Evolutionary conservation across 345 rosid species (phyloP).

Genomic region (Lepidium aucheri): DNA sequence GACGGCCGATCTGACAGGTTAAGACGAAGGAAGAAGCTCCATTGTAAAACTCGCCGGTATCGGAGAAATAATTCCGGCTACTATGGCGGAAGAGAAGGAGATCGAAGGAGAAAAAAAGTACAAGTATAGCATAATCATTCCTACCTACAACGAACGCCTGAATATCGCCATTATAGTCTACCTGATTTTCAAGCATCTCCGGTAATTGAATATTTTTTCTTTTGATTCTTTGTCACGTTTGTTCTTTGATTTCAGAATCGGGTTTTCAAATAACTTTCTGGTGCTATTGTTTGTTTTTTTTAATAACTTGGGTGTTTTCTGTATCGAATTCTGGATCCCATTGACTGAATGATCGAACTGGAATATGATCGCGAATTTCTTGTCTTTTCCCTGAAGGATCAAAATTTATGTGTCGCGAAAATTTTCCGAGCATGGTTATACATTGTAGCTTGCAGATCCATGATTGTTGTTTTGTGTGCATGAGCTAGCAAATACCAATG

Average conservation of each 20-base stretch:
- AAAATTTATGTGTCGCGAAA: neutral
- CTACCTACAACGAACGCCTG: conserved; percentile 94
- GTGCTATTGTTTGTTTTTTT: neutral
- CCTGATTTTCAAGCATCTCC: conserved; percentile 90
- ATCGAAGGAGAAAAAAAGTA: conserved; percentile 25
- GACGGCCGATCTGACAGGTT: neutral
- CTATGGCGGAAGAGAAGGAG: conserved; percentile 18
- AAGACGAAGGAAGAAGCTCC: conserved; percentile 2
- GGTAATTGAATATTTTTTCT: conserved; percentile 23
- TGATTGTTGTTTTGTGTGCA: conserved; percentile 2
- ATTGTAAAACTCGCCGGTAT: conserved; percentile 6
- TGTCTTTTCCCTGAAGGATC: neutral
- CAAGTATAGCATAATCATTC: conserved; percentile 80
- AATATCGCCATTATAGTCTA: conserved; percentile 81
- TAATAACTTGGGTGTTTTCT: neutral
- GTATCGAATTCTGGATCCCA: conserved; percentile 5
- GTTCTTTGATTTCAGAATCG: neutral
- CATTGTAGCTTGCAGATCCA: neutral
- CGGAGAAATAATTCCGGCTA: neutral
- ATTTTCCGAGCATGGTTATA: neutral
- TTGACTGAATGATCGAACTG: neutral
- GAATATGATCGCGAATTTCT: conserved; percentile 1
- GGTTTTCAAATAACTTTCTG: neutral
- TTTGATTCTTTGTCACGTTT: neutral
- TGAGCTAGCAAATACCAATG: neutral